These are phyloP conservation scores for Ormosia semicastrata DNA, from an alignment of 306 rosid genomes.

Conservation along the genomic window DNA sequence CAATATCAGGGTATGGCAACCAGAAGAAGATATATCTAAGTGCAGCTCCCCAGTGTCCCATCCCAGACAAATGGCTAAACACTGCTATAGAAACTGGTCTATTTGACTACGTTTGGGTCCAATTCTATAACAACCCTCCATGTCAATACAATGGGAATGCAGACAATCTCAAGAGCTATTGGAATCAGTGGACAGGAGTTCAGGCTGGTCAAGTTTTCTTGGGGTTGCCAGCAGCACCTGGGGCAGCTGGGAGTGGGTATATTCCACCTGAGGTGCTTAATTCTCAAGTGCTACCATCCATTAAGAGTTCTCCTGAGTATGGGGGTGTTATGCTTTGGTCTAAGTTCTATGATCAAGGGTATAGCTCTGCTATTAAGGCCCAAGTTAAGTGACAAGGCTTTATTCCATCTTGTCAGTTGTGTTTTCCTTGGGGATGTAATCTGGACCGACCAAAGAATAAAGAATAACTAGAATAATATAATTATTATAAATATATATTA, in stretches of 20 bases:
- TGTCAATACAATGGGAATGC: conserved; percentile 24
- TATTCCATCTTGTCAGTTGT: background rate
- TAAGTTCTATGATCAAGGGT: background rate
- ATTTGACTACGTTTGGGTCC: conserved; percentile 41
- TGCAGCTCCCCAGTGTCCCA: conserved; percentile 39
- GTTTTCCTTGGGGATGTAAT: background rate
- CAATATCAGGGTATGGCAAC: conserved; percentile 5
- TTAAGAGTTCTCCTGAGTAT: background rate
- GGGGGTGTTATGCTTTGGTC: conserved; percentile 28
- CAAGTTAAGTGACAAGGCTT: background rate
- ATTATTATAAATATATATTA: too few species aligned
- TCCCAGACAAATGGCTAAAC: conserved; percentile 12
- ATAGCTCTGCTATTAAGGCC: background rate
- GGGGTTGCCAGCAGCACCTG: conserved; percentile 5
- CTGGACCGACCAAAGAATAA: background rate
- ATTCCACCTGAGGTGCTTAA: background rate
- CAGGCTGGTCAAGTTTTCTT: background rate
- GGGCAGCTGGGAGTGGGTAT: background rate
- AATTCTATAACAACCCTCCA: conserved; percentile 30
- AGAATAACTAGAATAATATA: background rate
- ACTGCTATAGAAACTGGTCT: conserved; percentile 33
- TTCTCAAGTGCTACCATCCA: background rate
- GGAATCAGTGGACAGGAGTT: conserved; percentile 33
- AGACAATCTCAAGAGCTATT: background rate
- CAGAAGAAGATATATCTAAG: conserved; percentile 22